Base-by-base conservation (phyloP, 1,284 basidiomycete genomes). In the Mrakiaceae sp. region DNA sequence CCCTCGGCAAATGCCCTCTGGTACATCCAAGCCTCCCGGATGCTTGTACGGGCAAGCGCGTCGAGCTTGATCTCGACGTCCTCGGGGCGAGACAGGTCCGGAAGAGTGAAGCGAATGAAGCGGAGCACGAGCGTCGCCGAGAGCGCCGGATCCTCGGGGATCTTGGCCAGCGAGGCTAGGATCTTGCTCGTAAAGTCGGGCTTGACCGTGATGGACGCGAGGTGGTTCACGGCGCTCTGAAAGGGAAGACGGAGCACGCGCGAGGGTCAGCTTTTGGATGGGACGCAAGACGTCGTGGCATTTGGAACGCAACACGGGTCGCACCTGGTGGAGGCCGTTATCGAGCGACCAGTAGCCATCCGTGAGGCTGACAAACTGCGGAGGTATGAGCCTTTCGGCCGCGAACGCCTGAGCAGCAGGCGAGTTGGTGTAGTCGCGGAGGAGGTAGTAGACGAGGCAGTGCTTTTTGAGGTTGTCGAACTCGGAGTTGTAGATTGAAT, bases 301-400 rank as follows among this genome's bases (percentile, higher is more conserved):
- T 46, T 40, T 58, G 16, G 9, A 43, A 40, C 69, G 57, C 27
- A 27, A 27, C 27, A 27, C 27, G 27, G 27, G 27, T 27, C 27
- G 27, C 55, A 68, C 69, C 60, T 68, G 69, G 54, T 68, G 62
- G 42, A 65, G 60, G n/a, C 84, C 86, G 3, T 82, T 79, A 74
- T 90, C 87, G 69, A 90, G 75, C 70, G 82, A 76, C 86, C 87
- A 90, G 76, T 89, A 90, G 70, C 87, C 87, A 74, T 88, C 85
- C 39, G 85, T 81, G 56, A 88, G 78, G 8, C 81, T 78, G 12
- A 81, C 78, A 70, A 88, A 88, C 70, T 88, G 87, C 2, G 86
- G 84, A 6, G 85, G 83, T 66, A 89, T 84, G 68, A 80, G 82
- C 50, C 79, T 77, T 50, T 82, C 80, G 53, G 79, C 74, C 62